phyloP scores from a whole-genome alignment of 805 yeast species.

The Schwanniomyces polymorphus region DNA sequence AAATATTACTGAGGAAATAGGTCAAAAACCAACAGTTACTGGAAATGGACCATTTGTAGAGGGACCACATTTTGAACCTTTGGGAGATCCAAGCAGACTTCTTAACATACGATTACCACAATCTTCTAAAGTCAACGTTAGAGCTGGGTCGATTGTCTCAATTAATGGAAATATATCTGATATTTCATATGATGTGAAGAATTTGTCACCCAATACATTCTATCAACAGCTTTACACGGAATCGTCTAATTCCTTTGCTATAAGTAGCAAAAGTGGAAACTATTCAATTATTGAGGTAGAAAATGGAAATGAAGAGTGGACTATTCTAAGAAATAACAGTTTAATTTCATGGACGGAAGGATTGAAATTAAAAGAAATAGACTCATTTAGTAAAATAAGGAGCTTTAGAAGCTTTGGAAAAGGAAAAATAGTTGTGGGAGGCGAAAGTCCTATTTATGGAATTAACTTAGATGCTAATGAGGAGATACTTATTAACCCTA shows the following conservation, averaged over 20 bases:
- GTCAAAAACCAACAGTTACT: constrained; percentile 32
- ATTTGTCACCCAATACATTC: constrained; percentile 7
- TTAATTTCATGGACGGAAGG: constrained; percentile 51
- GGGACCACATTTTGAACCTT: constrained; percentile 39
- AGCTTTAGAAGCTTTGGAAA: constrained; percentile 32
- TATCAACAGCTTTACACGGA: constrained; percentile 11
- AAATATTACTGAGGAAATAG: constrained; percentile 6
- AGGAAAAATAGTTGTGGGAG: constrained; percentile 41
- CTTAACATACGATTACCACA: constrained; percentile 46
- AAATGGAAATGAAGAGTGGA: constrained; percentile 44
- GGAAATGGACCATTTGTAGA: constrained; percentile 49
- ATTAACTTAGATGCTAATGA: constrained; percentile 36
- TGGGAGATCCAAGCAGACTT: constrained; percentile 39
- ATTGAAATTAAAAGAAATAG: constrained; percentile 19
- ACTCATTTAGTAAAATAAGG: constrained; percentile 17
- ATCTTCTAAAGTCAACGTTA: constrained; percentile 34
- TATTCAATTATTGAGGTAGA: constrained; percentile 38
- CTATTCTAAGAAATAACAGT: constrained; percentile 30
- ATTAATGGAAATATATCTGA: constrained; percentile 41
- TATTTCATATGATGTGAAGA: constrained; percentile 13
- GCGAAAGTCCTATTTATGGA: constrained; percentile 39
- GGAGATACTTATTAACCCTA: constrained; percentile 36
- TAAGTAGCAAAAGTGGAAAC: constrained; percentile 41
- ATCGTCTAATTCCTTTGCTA: constrained; percentile 19
- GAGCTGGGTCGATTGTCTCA: constrained; percentile 42